Evolutionary conservation across 75 land plant species (phyloP), one percentile per base, ranked within the genome.

Genomic region (Cupressus sempervirens): DNA sequence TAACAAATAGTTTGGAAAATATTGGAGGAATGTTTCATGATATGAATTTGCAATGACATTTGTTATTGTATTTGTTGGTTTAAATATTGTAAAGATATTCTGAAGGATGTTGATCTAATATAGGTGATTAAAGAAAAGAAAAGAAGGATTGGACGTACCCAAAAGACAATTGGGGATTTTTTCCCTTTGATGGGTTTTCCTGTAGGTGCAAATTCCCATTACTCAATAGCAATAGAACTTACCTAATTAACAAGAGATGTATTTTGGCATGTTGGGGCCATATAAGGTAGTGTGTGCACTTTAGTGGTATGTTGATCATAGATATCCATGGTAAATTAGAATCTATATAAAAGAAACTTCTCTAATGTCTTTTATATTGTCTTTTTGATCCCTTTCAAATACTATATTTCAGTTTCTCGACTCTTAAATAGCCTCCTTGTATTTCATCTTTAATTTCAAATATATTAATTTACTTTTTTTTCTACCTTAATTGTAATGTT

Each of bases 121-220:
- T 53, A 96, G 98, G 93, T 94, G 36, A 94, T 96, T 65, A 96
- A 96, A 83, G 96, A 93, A 12, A 97, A 97, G 84, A 97, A 96
- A 83, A 81, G 94, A 89, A 92, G 96, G 83, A 90, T 97, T 86
- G 98, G 93, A 15, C 94, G 99, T 16, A 95, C 98, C 29, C 99
- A 97, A 80, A 97, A 97, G 85, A 96, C 98, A 16, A 94, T 97
- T 74, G 99, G 99, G 36, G 99, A 97, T 77, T 97, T 94, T 68
- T 97, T 96, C 80, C 88, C 96, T 87, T 86, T 97, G 87, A 96
- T 98, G 23, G 98, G 99, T 62, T 97, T 98, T n/a, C 99, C 96
- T 67, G 89, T 91, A 62, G 98, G 96, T 91, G 99, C 98, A 32
- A 92, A 93, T 91, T 94, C 99, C 26, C 99, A 97, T 84, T 97